These are phyloP conservation scores for Rhinocladiella similis DNA, from an alignment of 2,329 filamentous ascomycete genomes.

Conservation along the genomic window DNA sequence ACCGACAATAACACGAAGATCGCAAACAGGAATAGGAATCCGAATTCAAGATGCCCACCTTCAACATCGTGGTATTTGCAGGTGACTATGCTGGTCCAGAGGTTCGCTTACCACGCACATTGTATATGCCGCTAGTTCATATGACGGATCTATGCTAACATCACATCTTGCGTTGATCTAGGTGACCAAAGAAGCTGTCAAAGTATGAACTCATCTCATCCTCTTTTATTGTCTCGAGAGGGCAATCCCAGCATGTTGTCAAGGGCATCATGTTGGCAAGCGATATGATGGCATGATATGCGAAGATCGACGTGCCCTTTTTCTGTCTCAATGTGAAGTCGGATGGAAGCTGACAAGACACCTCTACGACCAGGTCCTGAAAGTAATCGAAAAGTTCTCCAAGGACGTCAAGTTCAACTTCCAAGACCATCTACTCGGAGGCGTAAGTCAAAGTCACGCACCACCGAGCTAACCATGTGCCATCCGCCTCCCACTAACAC, in stretches of 20 bases:
- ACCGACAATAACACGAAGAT: too few species aligned
- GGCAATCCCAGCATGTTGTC: not conserved
- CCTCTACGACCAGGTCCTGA: constrained; percentile 63
- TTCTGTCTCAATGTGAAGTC: not conserved
- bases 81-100: constrained; percentile 87
- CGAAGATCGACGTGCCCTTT: too few species aligned
- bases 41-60: constrained; percentile 60
- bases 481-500: too few species aligned
- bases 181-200: constrained; percentile 82
- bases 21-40: not conserved
- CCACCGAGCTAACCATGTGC: not conserved
- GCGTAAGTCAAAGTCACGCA: constrained; percentile 62
- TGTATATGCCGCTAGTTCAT: not conserved
- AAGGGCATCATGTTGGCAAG: too few species aligned
- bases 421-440: constrained; percentile 84
- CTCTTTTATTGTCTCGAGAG: not conserved
- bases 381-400: constrained; percentile 69
- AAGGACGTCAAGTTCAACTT: constrained; percentile 81
- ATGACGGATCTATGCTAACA: not conserved
- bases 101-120: constrained; percentile 51
- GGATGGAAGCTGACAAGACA: constrained; percentile 3
- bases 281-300: too few species aligned
- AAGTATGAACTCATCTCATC: constrained; percentile 56
- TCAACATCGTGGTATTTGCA: constrained; percentile 77
- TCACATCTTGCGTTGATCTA: constrained; percentile 35